phyloP scores from a whole-genome alignment of 2,329 filamentous ascomycete genomes.

The Juglanconis oblonga region DNA sequence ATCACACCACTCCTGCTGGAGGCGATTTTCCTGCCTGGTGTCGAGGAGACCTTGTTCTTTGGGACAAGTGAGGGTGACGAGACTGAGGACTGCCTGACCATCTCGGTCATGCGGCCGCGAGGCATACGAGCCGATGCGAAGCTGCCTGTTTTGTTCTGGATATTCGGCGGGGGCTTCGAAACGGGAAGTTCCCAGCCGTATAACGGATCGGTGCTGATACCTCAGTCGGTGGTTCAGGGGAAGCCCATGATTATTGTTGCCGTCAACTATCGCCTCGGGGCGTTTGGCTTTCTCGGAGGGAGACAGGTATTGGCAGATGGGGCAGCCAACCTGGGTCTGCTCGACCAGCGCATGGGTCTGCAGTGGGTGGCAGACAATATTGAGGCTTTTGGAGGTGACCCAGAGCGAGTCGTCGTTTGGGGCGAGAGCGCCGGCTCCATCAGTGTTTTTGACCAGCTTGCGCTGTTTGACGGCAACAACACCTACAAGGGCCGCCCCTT shows the following conservation, averaged over 20 bases:
- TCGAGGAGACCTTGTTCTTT: not conserved
- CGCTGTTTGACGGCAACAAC: slow-evolving; percentile 58
- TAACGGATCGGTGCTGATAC: slow-evolving; percentile 33
- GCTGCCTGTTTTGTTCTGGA: slow-evolving; percentile 56
- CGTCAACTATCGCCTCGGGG: slow-evolving; percentile 61
- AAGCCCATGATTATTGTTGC: slow-evolving; percentile 62
- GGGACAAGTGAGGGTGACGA: slow-evolving; percentile 28
- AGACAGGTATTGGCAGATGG: slow-evolving; percentile 54
- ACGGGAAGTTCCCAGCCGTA: slow-evolving; percentile 35
- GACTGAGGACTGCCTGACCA: slow-evolving; percentile 50
- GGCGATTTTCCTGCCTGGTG: slow-evolving; percentile 31
- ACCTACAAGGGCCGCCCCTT: slow-evolving; percentile 61
- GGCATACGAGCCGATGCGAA: slow-evolving; percentile 39
- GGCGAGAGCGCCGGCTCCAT: slow-evolving; percentile 59
- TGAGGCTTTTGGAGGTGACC: no score
- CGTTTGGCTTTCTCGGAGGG: slow-evolving; percentile 59
- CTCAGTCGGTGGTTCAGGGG: slow-evolving; percentile 34
- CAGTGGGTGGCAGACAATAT: slow-evolving; percentile 64
- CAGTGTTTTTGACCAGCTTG: slow-evolving; percentile 61
- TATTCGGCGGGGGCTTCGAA: slow-evolving; percentile 52
- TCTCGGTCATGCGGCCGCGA: slow-evolving; percentile 46
- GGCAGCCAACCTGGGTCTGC: slow-evolving; percentile 54
- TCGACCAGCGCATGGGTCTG: slow-evolving; percentile 58
- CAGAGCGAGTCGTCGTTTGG: slow-evolving; percentile 62
- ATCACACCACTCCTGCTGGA: slow-evolving; percentile 33